Base-by-base conservation (phyloP, 2,329 filamentous ascomycete species). In the Aspergillus fijiensis region DNA sequence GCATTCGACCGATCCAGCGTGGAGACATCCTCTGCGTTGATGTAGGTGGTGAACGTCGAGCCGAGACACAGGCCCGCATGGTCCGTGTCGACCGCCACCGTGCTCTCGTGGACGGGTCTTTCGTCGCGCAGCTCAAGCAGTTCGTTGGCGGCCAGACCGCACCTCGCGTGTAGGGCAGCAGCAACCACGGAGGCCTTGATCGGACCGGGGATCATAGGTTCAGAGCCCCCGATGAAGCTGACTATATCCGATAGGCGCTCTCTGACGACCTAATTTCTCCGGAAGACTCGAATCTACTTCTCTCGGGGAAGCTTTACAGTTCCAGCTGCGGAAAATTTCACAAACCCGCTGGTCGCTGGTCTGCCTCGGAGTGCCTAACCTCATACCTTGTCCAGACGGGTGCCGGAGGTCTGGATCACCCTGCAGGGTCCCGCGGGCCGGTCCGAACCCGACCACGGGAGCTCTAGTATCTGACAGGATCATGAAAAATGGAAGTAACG, bases 51-150 rank as follows among this genome's bases (percentile, higher is more conserved):
- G 14, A 75, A 74, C 0, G 76, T 71, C 10, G 75, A 76, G 6
- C 73, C 79, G 35, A 81, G 74, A 74, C 77, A 83, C 7, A 84
- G 67, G 0, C 72, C 77, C 1, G 77, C 74, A 33, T 83, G 79
- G 21, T 81, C 79, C 0, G 80, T 82, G 64, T 83, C 76, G 57
- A 84, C 72, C 0, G 69, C 73, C n/a, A 82, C 69, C 2, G 51
- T 57, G 7, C 60, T 53, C 5, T 65, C 50, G 0, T 49, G 52
- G 2, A 55, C 59, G 4, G 59, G 55, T 14, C 57, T 64, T 1
- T 60, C 62, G 55, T 69, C 66, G 1, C 69, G 62, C 12, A 67
- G 49, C 19, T 68, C 69, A 1, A 77, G 62, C 12, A 81, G 70
- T 58, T 80, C 78, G 55, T 77, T 74, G 3, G 65, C 76, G n/a